Percentiles rank a stretch among this genome's conserved stretches.
These are phyloP conservation scores for Discostella stelligeroides DNA, from an alignment of 108 stramenopile species.

Conservation along the genomic window DNA sequence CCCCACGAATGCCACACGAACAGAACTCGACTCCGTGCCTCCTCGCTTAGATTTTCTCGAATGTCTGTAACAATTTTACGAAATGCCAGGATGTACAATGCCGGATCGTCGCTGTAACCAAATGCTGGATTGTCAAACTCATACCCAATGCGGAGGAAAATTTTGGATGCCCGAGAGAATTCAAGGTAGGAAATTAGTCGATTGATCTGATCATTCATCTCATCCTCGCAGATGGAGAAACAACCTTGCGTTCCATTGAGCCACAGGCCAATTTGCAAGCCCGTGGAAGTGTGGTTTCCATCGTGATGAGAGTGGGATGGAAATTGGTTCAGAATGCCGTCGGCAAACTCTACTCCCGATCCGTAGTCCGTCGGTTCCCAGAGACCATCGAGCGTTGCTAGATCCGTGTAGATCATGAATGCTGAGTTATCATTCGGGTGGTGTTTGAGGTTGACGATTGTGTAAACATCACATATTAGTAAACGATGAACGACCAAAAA, in stretches of 20 bases:
- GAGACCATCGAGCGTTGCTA: conserved; percentile 66
- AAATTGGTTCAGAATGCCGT: conserved; percentile 47
- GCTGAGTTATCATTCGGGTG: conserved; percentile 16
- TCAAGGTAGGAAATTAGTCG: conserved; percentile 54
- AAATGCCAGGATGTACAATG: conserved; percentile 62
- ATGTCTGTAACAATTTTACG: conserved; percentile 58
- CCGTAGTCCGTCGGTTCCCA: conserved; percentile 77
- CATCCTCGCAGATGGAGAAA: conserved; percentile 60
- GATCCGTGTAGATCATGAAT: conserved; percentile 80
- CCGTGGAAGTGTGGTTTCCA: background rate
- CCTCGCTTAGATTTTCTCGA: conserved; percentile 32
- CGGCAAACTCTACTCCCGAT: conserved; percentile 77
- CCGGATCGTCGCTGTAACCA: conserved; percentile 67
- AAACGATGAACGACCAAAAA: too few species aligned
- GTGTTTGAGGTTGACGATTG: too few species aligned
- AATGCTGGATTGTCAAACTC: conserved; percentile 87
- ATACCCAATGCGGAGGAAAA: conserved; percentile 81
- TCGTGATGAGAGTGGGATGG: conserved; percentile 5
- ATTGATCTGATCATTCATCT: conserved; percentile 58
- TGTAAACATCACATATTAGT: too few species aligned
- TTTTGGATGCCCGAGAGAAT: conserved; percentile 43
- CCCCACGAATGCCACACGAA: conserved; percentile 92
- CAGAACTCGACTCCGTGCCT: conserved; percentile 40
- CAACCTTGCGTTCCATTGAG: conserved; percentile 79
- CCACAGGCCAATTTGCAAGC: conserved; percentile 83